These are phyloP conservation scores for Fagopyrum tataricum DNA, from an alignment of 148 eudicot species.

Conservation along the genomic window DNA sequence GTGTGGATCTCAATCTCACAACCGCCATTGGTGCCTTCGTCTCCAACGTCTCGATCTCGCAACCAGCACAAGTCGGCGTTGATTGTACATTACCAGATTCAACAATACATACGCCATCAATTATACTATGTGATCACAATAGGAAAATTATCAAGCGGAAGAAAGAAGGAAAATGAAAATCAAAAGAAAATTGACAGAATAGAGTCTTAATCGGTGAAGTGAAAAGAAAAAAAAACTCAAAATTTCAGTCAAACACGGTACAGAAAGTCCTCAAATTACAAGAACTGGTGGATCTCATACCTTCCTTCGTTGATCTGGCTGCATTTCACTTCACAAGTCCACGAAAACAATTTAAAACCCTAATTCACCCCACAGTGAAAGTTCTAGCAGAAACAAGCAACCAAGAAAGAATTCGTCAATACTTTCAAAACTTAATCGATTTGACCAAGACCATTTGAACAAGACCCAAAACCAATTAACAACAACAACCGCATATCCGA, in stretches of 20 bases:
- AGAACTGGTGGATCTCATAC: neutral
- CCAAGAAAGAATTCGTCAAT: neutral
- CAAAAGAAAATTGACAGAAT: neutral
- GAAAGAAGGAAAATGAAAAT: neutral
- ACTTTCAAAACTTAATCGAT: no score
- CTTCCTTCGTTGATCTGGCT: conserved; percentile 12
- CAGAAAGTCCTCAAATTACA: neutral
- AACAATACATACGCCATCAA: neutral
- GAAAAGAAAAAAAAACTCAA: neutral
- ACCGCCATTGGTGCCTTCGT: no score
- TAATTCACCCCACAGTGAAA: neutral
- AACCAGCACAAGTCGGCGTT: no score
- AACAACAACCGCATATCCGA: no score
- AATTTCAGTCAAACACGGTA: neutral
- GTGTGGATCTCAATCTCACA: no score
- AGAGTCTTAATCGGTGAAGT: neutral
- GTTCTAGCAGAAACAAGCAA: neutral
- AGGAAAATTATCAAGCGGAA: neutral
- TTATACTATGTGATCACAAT: neutral
- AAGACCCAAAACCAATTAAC: no score
- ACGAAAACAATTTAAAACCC: neutral
- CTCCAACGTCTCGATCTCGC: no score
- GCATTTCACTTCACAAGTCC: conserved; percentile 1
- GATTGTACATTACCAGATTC: neutral
- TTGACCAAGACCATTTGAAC: no score